Evolutionary conservation across 805 yeast species (phyloP), one percentile per base, ranked within the genome.

Genomic region (Geotrichum ghanense): DNA sequence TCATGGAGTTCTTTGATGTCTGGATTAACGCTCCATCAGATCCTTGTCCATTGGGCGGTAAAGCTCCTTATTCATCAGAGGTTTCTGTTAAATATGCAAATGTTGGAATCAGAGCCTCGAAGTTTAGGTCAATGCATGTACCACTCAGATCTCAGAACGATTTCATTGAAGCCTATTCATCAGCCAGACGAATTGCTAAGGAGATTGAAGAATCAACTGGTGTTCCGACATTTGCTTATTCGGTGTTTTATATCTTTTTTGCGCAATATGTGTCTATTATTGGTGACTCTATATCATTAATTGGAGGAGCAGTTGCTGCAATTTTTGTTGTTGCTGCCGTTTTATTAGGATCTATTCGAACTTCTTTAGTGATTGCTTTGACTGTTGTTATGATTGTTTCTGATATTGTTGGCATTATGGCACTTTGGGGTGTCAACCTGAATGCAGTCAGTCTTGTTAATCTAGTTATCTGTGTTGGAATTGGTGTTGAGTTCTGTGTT

Each of bases 21-120:
- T 90, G 98, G 98, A 84, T 90, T 22, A 71, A 77, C 35, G 66
- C 86, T 1, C 84, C 86, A 22, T 83, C 95, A 48, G 92, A 84
- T 56, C 86, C 90, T 2, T 90, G 98, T 62, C 96, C 97, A 1
- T 67, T 90, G 22, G 97, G 95, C 2, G 98, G 98, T 1, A 83
- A 84, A 57, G 97, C 97, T 0, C 95, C 97, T 0, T 90, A 90
- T 59, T 72, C 83, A 1, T 64, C 70, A 3, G 70, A 88, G 0
- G 66, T 86, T 9, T 65, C 72, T 1, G 65, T 71, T 22, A 69
- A 70, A 48, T 64, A 65, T 24, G 64, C 66, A 1, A 53, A 62
- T 0, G 62, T 61, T 1, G 51, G 54, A 1, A 71, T 87, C 3
- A 52, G 58, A 7, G 68, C 90, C 1, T 76, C 87, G 1, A 71